Conservation (phyloP, 345 rosid genomes). For the Hibiscus syriacus region DNA sequence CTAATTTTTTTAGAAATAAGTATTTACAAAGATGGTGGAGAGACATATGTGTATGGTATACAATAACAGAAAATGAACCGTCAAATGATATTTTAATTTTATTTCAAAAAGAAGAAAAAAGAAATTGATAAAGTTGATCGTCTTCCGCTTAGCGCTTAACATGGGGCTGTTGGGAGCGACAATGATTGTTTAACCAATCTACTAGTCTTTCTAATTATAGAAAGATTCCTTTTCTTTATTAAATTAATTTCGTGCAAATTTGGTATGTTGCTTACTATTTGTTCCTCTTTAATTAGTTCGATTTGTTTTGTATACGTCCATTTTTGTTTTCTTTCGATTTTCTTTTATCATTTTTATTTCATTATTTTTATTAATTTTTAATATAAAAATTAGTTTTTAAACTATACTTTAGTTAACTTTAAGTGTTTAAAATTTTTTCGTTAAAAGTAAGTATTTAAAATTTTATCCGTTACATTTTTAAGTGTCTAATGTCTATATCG, state of each 20-base stretch:
- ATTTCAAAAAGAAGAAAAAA: neutral
- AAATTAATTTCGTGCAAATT: constrained; percentile 5
- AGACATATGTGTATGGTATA: neutral
- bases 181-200: constrained; percentile 15
- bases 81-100: neutral
- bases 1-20: neutral
- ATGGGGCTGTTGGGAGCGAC: constrained; percentile 15
- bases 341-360: neutral
- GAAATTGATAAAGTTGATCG: neutral
- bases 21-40: neutral
- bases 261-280: neutral
- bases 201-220: constrained; percentile 19
- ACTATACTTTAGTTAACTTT: no score
- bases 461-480: no score
- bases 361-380: neutral
- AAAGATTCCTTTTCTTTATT: constrained; percentile 17
- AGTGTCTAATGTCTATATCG: no score
- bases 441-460: no score
- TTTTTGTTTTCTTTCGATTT: neutral
- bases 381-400: no score
- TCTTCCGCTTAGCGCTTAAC: constrained; percentile 14
- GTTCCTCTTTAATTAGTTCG: neutral
- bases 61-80: neutral
- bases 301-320: neutral
- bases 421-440: no score